Evolutionary conservation across 2,329 filamentous ascomycete species (phyloP).

Genomic region (Talaromyces marneffei): DNA sequence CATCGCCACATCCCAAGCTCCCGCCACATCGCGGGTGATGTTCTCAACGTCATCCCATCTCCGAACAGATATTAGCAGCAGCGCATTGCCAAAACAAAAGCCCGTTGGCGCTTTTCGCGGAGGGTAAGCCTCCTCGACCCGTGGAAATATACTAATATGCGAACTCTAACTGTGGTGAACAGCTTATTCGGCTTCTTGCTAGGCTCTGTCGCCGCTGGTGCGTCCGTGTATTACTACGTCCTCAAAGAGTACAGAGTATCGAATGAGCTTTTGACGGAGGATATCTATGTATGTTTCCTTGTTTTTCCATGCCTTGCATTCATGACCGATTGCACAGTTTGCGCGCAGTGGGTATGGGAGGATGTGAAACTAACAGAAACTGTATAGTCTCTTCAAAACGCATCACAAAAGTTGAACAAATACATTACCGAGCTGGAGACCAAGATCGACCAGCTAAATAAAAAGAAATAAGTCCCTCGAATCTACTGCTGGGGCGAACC

Average conservation of each 20-base stretch:
- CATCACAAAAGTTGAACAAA: constrained; percentile 76
- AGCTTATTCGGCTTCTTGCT: constrained; percentile 90
- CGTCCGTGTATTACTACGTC: constrained; percentile 84
- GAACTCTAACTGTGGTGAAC: constrained; percentile 3
- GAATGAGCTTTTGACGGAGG: constrained; percentile 88
- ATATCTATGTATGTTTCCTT: constrained; percentile 75
- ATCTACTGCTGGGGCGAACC: neutral
- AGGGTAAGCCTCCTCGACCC: constrained; percentile 55
- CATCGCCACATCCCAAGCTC: constrained; percentile 18
- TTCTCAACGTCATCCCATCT: constrained; percentile 35
- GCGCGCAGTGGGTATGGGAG: neutral
- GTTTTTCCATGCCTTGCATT: neutral
- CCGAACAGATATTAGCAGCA: constrained; percentile 32
- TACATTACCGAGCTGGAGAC: constrained; percentile 79
- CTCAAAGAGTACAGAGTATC: constrained; percentile 88
- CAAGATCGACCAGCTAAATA: constrained; percentile 63
- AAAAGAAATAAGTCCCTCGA: constrained; percentile 53
- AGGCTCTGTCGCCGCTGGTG: constrained; percentile 72
- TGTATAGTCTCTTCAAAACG: constrained; percentile 71
- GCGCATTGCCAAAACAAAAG: constrained; percentile 50
- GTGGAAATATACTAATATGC: constrained; percentile 15
- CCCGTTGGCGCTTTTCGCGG: constrained; percentile 66
- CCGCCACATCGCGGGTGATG: neutral
- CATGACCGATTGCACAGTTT: neutral
- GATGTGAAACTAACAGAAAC: neutral